phyloP scores from a whole-genome alignment of 2,329 filamentous ascomycete genomes.

The Colletotrichum melonis region DNA sequence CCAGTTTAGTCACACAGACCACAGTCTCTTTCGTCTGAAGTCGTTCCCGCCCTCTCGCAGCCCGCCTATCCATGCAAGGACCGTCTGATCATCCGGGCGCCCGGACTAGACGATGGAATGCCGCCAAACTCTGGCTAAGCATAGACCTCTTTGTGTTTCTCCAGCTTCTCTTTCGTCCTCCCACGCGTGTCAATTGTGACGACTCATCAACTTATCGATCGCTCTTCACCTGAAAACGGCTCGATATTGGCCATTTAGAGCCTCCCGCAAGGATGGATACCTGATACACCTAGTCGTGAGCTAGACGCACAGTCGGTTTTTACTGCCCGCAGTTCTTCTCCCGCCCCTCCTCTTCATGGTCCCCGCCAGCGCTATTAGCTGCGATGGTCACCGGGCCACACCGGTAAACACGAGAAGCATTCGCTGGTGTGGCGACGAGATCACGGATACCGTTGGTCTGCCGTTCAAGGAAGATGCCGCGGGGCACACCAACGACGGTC shows the following conservation, averaged over 20 bases:
- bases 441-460: conserved; percentile 14
- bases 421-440: neutral
- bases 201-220: neutral
- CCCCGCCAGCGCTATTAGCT: conserved; percentile 3
- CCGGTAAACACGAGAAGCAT: neutral
- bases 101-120: neutral
- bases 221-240: conserved; percentile 7
- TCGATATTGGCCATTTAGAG: neutral
- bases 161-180: neutral
- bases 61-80: conserved; percentile 5
- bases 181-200: neutral
- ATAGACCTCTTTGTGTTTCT: conserved; percentile 5
- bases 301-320: conserved; percentile 9
- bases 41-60: neutral
- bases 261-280: conserved; percentile 9
- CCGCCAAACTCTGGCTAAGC: neutral
- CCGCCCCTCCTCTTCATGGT: neutral
- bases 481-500: neutral
- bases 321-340: neutral
- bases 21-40: conserved; percentile 10
- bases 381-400: conserved; percentile 7
- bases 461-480: neutral
- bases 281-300: conserved; percentile 22
- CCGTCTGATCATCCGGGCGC: conserved; percentile 9
- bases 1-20: neutral